These are phyloP conservation scores for Nannochloris sp. DNA, from an alignment of 139 green algal species.

Conservation along the genomic window DNA sequence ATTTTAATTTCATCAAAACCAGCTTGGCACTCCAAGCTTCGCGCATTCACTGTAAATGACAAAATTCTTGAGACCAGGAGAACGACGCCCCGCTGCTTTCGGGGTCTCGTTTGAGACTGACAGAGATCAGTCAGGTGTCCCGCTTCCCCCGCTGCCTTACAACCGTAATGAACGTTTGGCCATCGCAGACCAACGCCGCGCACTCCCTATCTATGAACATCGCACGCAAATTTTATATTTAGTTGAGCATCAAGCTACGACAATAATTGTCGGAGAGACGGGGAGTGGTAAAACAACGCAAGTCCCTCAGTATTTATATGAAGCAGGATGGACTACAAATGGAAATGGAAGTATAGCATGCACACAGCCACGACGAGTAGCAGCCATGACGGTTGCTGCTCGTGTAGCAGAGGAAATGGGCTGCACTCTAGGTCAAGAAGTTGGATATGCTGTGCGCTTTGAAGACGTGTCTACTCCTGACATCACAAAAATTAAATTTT, in stretches of 20 bases:
- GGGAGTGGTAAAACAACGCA: constrained; percentile 70
- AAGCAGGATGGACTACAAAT: constrained; percentile 42
- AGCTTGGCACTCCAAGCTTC: too few relatives aligned
- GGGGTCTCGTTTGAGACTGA: constrained; percentile 43
- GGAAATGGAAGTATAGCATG: constrained; percentile 54
- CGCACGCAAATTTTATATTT: constrained; percentile 67
- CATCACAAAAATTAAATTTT: constrained; percentile 73
- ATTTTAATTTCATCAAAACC: too few relatives aligned
- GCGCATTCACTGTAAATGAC: constrained; percentile 20
- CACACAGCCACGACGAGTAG: constrained; percentile 62
- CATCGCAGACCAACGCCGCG: constrained; percentile 28
- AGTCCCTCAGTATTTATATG: constrained; percentile 54
- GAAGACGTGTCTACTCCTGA: constrained; percentile 80
- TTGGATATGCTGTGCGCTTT: constrained; percentile 85
- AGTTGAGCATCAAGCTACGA: constrained; percentile 61
- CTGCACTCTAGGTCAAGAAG: constrained; percentile 31
- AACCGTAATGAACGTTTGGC: constrained; percentile 23
- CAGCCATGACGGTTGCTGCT: constrained; percentile 76
- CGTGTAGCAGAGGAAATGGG: constrained; percentile 81
- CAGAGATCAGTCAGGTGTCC: background rate
- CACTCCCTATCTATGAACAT: constrained; percentile 35
- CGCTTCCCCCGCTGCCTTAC: background rate
- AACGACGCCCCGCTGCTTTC: constrained; percentile 19
- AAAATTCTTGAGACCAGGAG: constrained; percentile 31
- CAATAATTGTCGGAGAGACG: constrained; percentile 66